phyloP scores from a whole-genome alignment of 352 stramenopile genomes.

The Phytopythium litorale region DNA sequence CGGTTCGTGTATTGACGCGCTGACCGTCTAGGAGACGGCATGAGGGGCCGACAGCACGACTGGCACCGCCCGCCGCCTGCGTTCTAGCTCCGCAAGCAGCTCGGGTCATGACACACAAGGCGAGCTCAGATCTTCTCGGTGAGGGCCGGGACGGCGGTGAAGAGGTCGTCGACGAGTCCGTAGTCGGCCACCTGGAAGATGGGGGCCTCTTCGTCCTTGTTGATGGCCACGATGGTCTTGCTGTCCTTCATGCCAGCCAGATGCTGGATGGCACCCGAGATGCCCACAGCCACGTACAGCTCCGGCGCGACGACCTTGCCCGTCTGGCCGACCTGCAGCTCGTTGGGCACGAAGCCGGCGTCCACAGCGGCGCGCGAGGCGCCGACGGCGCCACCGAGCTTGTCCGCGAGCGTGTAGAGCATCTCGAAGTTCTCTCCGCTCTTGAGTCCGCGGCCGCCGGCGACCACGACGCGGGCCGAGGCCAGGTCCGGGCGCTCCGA shows the following conservation, averaged over 20 bases:
- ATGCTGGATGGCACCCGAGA: conserved; percentile 99
- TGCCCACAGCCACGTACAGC: conserved; percentile 96
- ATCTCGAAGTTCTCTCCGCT: conserved; percentile 97
- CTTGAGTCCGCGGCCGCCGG: conserved; percentile 96
- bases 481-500: conserved; percentile 95
- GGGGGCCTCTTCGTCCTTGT: conserved; percentile 99
- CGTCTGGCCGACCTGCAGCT: conserved; percentile 99
- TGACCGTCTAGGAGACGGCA: background rate
- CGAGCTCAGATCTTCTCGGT: conserved; percentile 94
- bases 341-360: conserved; percentile 97
- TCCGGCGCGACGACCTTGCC: conserved; percentile 98
- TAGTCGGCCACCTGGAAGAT: conserved; percentile 99
- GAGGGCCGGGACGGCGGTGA: conserved; percentile 96
- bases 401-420: conserved; percentile 97
- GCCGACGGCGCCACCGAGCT: conserved; percentile 96
- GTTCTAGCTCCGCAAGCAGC: too few relatives aligned
- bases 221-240: conserved; percentile 99
- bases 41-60: background rate
- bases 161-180: conserved; percentile 97
- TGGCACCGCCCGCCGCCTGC: too few relatives aligned
- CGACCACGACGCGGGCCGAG: conserved; percentile 93
- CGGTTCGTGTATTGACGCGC: background rate
- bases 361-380: conserved; percentile 97
- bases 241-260: conserved; percentile 99
- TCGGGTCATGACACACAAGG: background rate